Percentiles rank a stretch among this genome's conserved stretches.
Conservation (phyloP, 169 alveolate genomes). For the Eimeria nieschulzi region DNA sequence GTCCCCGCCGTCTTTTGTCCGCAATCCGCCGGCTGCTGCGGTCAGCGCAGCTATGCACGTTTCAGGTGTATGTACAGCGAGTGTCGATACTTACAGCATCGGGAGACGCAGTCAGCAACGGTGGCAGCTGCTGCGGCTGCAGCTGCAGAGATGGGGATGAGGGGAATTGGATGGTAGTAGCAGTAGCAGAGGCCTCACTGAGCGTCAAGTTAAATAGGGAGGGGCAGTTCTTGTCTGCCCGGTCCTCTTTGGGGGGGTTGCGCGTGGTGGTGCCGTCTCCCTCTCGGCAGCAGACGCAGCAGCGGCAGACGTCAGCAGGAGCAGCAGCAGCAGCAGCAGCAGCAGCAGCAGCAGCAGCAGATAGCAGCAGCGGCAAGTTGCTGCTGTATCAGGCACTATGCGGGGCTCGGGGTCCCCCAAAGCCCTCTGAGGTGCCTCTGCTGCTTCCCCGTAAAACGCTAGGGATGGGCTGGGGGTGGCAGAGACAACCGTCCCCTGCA, state of each 20-base stretch:
- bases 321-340: conserved; percentile 22
- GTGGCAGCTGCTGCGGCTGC: conserved; percentile 45
- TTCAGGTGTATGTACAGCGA: conserved; percentile 43
- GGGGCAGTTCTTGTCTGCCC: conserved; percentile 1
- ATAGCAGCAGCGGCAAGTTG: conserved; percentile 51
- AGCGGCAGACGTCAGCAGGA: not conserved
- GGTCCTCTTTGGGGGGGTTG: not conserved
- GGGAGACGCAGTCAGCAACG: conserved; percentile 6
- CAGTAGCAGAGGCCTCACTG: conserved; percentile 24
- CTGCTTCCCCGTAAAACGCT: conserved; percentile 21
- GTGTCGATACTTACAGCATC: conserved; percentile 11
- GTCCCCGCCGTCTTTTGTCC: not conserved
- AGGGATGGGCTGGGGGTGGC: conserved; percentile 24
- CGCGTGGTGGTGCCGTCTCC: conserved; percentile 6
- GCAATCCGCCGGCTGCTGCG: not conserved
- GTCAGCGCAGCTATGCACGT: conserved; percentile 43
- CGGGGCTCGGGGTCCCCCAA: conserved; percentile 22
- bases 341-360: conserved; percentile 30
- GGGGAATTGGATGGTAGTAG: conserved; percentile 12
- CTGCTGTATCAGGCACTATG: conserved; percentile 17
- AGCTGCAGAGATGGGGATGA: not conserved
- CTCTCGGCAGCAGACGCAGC: conserved; percentile 40
- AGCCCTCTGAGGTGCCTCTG: conserved; percentile 22
- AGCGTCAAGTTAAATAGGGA: not conserved
- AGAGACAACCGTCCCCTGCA: not conserved